Base-by-base conservation (phyloP, 129 eudicot species). In the Logfia minima region DNA sequence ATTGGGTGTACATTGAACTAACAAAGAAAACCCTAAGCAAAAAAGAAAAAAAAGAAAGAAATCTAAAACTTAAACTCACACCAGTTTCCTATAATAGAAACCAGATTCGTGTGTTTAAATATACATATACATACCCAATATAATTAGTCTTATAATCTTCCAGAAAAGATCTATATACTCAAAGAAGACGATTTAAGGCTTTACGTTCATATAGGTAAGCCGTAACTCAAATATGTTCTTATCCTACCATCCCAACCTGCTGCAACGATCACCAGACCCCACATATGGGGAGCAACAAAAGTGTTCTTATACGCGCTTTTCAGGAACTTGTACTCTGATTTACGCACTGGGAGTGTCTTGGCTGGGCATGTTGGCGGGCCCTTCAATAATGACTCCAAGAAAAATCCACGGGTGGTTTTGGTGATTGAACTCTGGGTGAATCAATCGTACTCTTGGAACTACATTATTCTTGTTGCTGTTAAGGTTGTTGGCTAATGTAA, bases 211-310 rank as follows among this genome's bases (percentile, higher is more conserved):
- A 88, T 76, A 11, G 98, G 98, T 75, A 93, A 83, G n/a, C 98
- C 98, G 37, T 90, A 87, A 51, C 90, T 93, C 34, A 90, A 87
- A 77, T 81, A 93, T 6, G 98, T 86, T 67, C 88, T 88, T 18
- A 93, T 90, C 83, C 92, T 71, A 23, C 98, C 98, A 63, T 93
- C 98, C 89, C 84, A 88, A 24, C 98, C 98, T 28, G 92, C 98
- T 9, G 98, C 89, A 21, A 90, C 95, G 6, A 90, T 86, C 66
- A 93, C 97, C 56, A 90, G 86, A 37, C 98, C 98, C 98, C 96
- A 93, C 84, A 87, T 84, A 75, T 87, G 86, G 6, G 96, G 91
- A 66, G 89, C 83, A 34, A 67, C 86, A 70, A 86, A 82, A 8
- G 90, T 84, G 52, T 79, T 87, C 17, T 84, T 85, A 69, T 88